Percentiles rank a stretch among this genome's conserved stretches.
Conservation (phyloP, 2,329 filamentous ascomycete species). For the Dichotomopilus funicola region DNA sequence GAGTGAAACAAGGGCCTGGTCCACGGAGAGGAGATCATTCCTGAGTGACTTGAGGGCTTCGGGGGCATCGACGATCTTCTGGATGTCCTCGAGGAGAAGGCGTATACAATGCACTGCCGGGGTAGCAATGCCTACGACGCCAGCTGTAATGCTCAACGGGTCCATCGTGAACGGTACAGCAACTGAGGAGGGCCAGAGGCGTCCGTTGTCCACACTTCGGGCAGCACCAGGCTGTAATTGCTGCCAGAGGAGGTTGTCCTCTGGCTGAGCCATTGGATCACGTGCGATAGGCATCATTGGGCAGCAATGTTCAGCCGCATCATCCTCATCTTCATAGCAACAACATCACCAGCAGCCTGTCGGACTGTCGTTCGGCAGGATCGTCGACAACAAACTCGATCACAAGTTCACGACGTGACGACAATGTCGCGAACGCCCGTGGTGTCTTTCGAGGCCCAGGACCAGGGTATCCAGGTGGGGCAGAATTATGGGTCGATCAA, state of each 20-base stretch:
- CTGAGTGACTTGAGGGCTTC: slow-evolving; percentile 27
- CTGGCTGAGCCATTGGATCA: background rate
- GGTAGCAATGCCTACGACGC: slow-evolving; percentile 27
- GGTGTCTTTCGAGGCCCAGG: slow-evolving; percentile 1
- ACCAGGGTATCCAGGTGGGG: slow-evolving; percentile 8
- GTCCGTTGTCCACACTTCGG: background rate
- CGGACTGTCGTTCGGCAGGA: no score
- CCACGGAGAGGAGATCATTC: slow-evolving; percentile 27
- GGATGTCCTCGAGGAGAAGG: slow-evolving; percentile 29
- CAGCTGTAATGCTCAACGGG: slow-evolving; percentile 29
- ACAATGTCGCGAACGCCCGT: background rate
- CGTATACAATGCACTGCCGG: slow-evolving; percentile 27
- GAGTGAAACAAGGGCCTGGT: slow-evolving; percentile 26
- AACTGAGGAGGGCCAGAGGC: background rate
- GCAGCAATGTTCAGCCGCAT: background rate
- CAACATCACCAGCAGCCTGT: background rate
- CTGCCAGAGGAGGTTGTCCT: background rate
- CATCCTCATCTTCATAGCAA: background rate
- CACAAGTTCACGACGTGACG: background rate
- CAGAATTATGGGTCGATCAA: slow-evolving; percentile 12
- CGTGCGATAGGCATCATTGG: background rate
- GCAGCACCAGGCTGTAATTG: background rate
- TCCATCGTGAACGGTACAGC: slow-evolving; percentile 15
- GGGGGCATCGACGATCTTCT: slow-evolving; percentile 29
- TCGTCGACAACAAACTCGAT: background rate